Evolutionary conservation across 108 stramenopile genomes (phyloP).

Genomic region (Bacterosira constricta): DNA sequence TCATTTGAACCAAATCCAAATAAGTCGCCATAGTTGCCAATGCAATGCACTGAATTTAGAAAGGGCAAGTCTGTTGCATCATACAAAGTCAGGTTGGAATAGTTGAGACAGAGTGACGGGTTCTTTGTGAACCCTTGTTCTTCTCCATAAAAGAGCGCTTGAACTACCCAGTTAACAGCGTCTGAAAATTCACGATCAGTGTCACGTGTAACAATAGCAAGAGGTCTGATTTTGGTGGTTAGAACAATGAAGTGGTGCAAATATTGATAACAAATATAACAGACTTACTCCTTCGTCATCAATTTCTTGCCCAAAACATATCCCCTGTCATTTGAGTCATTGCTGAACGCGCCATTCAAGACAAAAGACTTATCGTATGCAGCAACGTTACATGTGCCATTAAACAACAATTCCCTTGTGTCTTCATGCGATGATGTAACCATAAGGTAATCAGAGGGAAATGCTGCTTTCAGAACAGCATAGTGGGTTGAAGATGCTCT

Average conservation of each 20-base stretch:
- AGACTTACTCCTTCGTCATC: no score
- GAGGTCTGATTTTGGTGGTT: constrained; percentile 28
- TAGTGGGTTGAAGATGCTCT: background rate
- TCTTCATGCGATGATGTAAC: background rate
- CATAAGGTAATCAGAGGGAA: background rate
- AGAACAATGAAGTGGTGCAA: no score
- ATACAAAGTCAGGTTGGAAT: background rate
- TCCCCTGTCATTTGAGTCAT: constrained; percentile 5
- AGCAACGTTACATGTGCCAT: constrained; percentile 12
- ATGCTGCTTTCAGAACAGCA: background rate
- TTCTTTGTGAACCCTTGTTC: constrained; percentile 28
- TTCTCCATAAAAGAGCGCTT: constrained; percentile 45
- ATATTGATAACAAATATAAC: no score
- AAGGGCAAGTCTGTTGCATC: constrained; percentile 10
- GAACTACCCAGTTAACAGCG: constrained; percentile 53
- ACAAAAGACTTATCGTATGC: background rate
- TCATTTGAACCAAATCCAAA: constrained; percentile 26
- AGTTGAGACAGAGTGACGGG: background rate
- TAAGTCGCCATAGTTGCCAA: constrained; percentile 58
- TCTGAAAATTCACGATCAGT: constrained; percentile 28
- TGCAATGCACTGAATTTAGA: constrained; percentile 31
- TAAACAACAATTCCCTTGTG: background rate
- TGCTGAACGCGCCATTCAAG: no score
- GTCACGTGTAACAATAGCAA: constrained; percentile 21
- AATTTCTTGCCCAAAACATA: background rate